A percentile compares a stretch with the other conserved stretches of the same genome.
These are phyloP conservation scores for Chlamydomonas urium DNA, from an alignment of 139 green algal genomes.

Conservation along the genomic window DNA sequence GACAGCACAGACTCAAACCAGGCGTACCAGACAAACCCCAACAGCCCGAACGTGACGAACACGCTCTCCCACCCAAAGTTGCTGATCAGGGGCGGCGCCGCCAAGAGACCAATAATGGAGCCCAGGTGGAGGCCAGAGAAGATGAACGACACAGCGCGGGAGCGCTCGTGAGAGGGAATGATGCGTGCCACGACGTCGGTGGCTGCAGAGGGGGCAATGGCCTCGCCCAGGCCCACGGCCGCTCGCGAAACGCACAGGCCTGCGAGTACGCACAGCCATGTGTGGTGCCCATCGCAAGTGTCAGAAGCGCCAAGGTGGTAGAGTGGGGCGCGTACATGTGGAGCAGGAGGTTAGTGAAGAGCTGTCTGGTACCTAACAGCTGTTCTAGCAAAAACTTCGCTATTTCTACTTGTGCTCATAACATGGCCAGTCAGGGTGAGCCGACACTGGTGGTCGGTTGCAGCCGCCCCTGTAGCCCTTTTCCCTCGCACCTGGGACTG, in stretches of 20 bases:
- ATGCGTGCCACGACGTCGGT: slow-evolving; percentile 86
- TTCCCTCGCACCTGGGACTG: neutral
- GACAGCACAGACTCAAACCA: slow-evolving; percentile 71
- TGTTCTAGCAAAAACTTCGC: too few relatives aligned
- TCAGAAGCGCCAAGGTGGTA: neutral
- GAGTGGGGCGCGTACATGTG: neutral
- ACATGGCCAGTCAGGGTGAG: too few relatives aligned
- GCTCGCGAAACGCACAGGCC: slow-evolving; percentile 22
- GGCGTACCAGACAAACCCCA: slow-evolving; percentile 12
- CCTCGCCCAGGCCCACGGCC: slow-evolving; percentile 89
- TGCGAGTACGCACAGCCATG: slow-evolving; percentile 73
- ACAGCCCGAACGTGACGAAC: slow-evolving; percentile 81
- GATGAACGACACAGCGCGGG: slow-evolving; percentile 75
- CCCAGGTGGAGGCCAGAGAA: slow-evolving; percentile 94
- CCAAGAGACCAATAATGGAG: slow-evolving; percentile 74
- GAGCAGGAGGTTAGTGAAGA: slow-evolving; percentile 5
- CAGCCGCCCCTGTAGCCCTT: neutral
- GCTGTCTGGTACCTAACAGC: neutral
- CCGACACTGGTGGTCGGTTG: too few relatives aligned
- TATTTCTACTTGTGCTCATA: too few relatives aligned
- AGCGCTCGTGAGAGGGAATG: slow-evolving; percentile 67
- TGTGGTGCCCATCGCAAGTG: neutral
- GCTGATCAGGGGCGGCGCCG: slow-evolving; percentile 70
- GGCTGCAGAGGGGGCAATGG: slow-evolving; percentile 77
- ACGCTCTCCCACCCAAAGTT: slow-evolving; percentile 74